phyloP scores from a whole-genome alignment of 1,284 basidiomycete genomes.

The Tilletia indica region DNA sequence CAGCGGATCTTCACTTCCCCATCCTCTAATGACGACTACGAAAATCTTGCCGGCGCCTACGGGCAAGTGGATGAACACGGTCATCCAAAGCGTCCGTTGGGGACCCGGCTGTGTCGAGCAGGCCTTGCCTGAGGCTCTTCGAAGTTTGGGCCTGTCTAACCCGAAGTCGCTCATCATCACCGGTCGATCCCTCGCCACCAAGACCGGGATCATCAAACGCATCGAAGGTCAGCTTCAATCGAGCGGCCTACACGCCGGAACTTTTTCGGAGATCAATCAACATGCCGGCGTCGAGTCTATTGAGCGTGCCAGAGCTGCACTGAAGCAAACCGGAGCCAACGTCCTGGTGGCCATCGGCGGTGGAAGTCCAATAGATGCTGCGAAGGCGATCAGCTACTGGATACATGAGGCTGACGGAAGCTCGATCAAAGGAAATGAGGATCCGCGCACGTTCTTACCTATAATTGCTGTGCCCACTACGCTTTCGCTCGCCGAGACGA shows the following conservation, averaged over 20 bases:
- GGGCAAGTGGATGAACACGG: background rate
- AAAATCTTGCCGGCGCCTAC: background rate
- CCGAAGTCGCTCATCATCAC: conserved; percentile 40
- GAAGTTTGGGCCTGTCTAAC: no score
- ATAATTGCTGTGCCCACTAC: conserved; percentile 74
- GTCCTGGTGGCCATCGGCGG: conserved; percentile 67
- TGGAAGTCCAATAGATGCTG: conserved; percentile 74
- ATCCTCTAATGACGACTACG: no score
- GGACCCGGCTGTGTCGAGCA: background rate
- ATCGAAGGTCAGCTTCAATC: conserved; percentile 27
- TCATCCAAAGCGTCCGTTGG: conserved; percentile 1
- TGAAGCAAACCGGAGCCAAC: conserved; percentile 65
- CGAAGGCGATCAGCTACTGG: conserved; percentile 52
- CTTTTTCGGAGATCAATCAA: conserved; percentile 73
- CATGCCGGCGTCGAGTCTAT: conserved; percentile 73
- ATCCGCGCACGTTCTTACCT: conserved; percentile 60
- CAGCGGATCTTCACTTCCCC: no score
- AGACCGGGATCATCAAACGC: conserved; percentile 34
- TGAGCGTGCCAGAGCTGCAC: conserved; percentile 60
- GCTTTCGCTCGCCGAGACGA: conserved; percentile 70
- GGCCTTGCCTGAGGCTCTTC: background rate
- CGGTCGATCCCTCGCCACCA: conserved; percentile 37
- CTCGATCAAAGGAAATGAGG: conserved; percentile 52
- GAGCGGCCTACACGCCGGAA: conserved; percentile 51
- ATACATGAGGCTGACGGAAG: conserved; percentile 25